Evolutionary conservation across 495 filamentous ascomycete species (phyloP).

Genomic region (Tirmania nivea): DNA sequence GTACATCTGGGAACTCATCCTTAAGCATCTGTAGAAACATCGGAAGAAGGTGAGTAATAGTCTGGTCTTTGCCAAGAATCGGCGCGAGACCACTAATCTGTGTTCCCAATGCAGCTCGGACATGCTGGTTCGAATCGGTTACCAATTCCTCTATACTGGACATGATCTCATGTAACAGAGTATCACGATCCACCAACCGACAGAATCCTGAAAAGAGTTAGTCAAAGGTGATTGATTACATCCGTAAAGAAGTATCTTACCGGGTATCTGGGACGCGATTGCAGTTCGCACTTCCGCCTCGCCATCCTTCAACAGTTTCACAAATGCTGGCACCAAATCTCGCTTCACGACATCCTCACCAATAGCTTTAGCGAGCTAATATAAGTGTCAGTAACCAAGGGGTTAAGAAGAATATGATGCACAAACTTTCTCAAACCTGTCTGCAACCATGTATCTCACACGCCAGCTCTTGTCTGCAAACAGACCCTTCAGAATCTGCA

Average conservation of each 20-base stretch:
- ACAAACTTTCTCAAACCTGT: conserved; percentile 85
- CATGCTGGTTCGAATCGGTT: conserved; percentile 87
- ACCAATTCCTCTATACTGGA: conserved; percentile 86
- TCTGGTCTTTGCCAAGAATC: conserved; percentile 94
- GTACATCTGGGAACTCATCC: conserved; percentile 94
- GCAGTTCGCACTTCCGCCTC: conserved; percentile 96
- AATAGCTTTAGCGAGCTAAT: conserved; percentile 87
- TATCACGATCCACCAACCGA: conserved; percentile 59
- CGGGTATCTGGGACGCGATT: conserved; percentile 90
- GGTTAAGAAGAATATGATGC: conserved; percentile 1
- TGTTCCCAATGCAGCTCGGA: conserved; percentile 81
- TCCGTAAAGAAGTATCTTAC: conserved; percentile 24
- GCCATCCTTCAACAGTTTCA: conserved; percentile 89
- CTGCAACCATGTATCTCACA: conserved; percentile 96
- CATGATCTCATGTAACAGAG: conserved; percentile 92
- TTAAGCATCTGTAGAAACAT: conserved; percentile 99
- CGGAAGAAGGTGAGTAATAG: conserved; percentile 83
- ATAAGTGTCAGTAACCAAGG: conserved; percentile 3
- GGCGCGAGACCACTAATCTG: conserved; percentile 94
- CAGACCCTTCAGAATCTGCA: conserved; percentile 71
- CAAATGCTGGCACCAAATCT: conserved; percentile 89
- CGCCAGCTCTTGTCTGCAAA: conserved; percentile 99
- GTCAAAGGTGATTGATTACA: neutral
- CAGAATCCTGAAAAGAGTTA: conserved; percentile 50
- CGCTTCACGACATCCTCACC: conserved; percentile 88